Conservation (phyloP, 2,329 filamentous ascomycete species). For the Colletotrichum magnum region DNA sequence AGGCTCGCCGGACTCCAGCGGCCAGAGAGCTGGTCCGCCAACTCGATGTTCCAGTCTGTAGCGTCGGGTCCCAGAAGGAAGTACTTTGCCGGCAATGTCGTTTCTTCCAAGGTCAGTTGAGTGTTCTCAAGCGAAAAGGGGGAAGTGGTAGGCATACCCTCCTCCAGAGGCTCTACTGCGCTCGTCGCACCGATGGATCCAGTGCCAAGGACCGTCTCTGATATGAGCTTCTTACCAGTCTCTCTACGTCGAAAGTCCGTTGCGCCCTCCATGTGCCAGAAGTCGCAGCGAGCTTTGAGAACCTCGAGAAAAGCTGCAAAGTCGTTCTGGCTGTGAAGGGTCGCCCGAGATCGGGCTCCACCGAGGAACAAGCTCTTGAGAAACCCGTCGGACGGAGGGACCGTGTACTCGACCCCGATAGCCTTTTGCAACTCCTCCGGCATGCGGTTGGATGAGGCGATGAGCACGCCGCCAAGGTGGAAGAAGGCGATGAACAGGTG, state of each 20-base stretch:
- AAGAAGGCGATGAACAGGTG: constrained; percentile 86
- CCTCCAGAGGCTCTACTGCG: neutral
- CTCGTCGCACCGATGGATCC: neutral
- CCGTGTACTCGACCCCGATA: constrained; percentile 76
- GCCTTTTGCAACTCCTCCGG: constrained; percentile 85
- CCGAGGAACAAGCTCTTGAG: constrained; percentile 59
- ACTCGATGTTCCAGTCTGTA: constrained; percentile 24
- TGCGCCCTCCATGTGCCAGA: constrained; percentile 86
- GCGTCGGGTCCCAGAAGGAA: constrained; percentile 28
- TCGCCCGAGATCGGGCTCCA: constrained; percentile 52
- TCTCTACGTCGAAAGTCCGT: constrained; percentile 79
- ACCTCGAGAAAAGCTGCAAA: constrained; percentile 84
- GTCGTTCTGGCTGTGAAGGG: constrained; percentile 74
- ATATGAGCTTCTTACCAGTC: constrained; percentile 48
- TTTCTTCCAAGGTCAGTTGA: constrained; percentile 2
- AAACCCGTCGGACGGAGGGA: constrained; percentile 67
- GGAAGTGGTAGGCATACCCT: constrained; percentile 9
- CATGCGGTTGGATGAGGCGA: constrained; percentile 87
- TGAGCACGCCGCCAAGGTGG: constrained; percentile 83
- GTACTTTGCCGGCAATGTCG: constrained; percentile 30
- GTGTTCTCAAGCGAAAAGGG: neutral
- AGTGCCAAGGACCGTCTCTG: neutral
- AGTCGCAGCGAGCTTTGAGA: constrained; percentile 82
- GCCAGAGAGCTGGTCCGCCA: constrained; percentile 5
- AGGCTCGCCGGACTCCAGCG: constrained; percentile 61